These are phyloP conservation scores for Globisporangium parvum DNA, from an alignment of 352 stramenopile genomes.

Conservation along the genomic window DNA sequence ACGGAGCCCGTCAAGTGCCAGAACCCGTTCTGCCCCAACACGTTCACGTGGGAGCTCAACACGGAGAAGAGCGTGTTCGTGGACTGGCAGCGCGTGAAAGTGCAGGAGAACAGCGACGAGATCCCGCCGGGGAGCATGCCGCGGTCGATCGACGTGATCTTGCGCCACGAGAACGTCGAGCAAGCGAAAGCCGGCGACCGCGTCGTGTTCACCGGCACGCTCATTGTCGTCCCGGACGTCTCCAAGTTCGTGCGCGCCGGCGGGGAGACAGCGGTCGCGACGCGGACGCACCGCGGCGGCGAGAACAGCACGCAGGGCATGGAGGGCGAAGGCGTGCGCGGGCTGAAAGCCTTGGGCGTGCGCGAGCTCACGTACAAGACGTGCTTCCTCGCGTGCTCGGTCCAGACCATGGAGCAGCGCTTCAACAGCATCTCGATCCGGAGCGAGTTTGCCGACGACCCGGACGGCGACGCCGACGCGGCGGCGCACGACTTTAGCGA, in stretches of 20 bases:
- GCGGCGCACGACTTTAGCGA: constrained; percentile 83
- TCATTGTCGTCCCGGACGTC: constrained; percentile 96
- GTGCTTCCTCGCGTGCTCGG: constrained; percentile 94
- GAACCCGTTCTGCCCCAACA: constrained; percentile 95
- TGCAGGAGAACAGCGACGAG: constrained; percentile 99
- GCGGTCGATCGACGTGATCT: constrained; percentile 95
- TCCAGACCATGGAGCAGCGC: constrained; percentile 89
- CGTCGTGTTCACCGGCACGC: constrained; percentile 91
- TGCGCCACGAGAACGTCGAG: constrained; percentile 98
- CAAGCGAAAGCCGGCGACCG: constrained; percentile 94
- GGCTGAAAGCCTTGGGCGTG: constrained; percentile 93
- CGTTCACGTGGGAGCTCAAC: constrained; percentile 79
- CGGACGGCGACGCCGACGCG: constrained; percentile 20
- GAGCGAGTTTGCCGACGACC: constrained; percentile 61
- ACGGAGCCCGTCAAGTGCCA: constrained; percentile 95
- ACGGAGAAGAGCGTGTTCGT: constrained; percentile 93
- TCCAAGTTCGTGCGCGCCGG: constrained; percentile 81
- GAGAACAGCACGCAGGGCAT: constrained; percentile 78
- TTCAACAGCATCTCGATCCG: constrained; percentile 87
- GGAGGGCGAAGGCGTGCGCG: constrained; percentile 89
- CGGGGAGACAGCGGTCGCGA: constrained; percentile 63
- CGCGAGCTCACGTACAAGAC: constrained; percentile 98
- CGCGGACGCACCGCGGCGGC: constrained; percentile 26
- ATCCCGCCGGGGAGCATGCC: constrained; percentile 98
- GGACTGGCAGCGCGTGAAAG: constrained; percentile 98